These are phyloP conservation scores for Colletotrichum karsti DNA, from an alignment of 2,329 filamentous ascomycete species.

Conservation along the genomic window DNA sequence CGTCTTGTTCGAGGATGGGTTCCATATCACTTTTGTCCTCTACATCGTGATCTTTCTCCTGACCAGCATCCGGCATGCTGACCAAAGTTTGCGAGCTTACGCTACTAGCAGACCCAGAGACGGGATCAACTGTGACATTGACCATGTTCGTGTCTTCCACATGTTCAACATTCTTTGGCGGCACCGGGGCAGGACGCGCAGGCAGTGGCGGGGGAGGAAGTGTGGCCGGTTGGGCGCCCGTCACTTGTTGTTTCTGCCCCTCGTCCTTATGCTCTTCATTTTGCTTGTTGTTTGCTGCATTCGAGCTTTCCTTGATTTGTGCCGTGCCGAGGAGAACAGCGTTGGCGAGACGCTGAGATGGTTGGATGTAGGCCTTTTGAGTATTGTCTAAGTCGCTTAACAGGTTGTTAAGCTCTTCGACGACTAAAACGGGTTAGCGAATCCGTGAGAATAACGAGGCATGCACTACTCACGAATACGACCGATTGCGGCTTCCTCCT, in stretches of 20 bases:
- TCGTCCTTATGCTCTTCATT: background rate
- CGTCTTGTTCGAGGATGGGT: conserved; percentile 28
- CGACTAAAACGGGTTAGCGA: conserved; percentile 62
- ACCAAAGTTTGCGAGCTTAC: conserved; percentile 63
- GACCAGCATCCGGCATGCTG: conserved; percentile 46
- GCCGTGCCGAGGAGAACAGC: conserved; percentile 73
- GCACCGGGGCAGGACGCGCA: conserved; percentile 52
- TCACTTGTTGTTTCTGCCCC: conserved; percentile 18
- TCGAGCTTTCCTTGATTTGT: background rate
- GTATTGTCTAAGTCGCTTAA: conserved; percentile 77
- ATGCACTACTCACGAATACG: conserved; percentile 73
- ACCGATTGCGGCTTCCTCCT: conserved; percentile 69
- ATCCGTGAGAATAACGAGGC: conserved; percentile 41
- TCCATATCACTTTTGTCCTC: conserved; percentile 20
- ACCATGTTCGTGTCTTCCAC: conserved; percentile 44
- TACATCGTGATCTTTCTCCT: background rate
- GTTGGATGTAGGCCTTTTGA: conserved; percentile 68
- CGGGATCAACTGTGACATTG: conserved; percentile 40
- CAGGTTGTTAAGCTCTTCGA: conserved; percentile 74
- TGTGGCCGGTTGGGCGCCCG: conserved; percentile 27
- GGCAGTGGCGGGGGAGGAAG: conserved; percentile 57
- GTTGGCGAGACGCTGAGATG: conserved; percentile 80
- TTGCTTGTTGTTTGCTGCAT: background rate
- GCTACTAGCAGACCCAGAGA: conserved; percentile 52
- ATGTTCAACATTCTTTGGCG: conserved; percentile 31